A percentile compares a stretch with the other conserved stretches of the same genome.
Evolutionary conservation across 2,329 filamentous ascomycete species (phyloP).

Genomic region (Trichoderma citrinoviride): DNA sequence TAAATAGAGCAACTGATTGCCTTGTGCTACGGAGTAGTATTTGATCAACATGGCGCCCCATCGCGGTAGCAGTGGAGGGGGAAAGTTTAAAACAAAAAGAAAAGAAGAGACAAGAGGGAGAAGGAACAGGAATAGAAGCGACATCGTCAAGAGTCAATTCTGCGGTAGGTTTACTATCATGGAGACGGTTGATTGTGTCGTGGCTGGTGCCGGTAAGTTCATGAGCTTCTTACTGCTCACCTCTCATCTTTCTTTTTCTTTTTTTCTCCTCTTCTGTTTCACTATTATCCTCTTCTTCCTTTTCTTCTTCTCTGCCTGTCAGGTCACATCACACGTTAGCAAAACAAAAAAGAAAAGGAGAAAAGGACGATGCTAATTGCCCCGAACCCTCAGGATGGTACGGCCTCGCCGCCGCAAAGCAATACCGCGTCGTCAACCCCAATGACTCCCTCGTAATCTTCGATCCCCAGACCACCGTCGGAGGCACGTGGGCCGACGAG

Average conservation of each 20-base stretch:
- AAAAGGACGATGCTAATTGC: neutral
- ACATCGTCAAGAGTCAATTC: neutral
- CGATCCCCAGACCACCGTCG: constrained; percentile 56
- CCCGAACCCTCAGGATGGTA: constrained; percentile 34
- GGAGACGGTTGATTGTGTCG: constrained; percentile 47
- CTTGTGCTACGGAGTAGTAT: constrained; percentile 13
- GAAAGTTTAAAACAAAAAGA: neutral
- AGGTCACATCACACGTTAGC: neutral
- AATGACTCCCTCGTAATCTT: constrained; percentile 55
- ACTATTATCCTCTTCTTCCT: too few relatives aligned
- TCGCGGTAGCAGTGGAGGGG: neutral
- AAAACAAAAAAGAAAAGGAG: neutral
- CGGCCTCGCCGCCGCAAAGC: constrained; percentile 61
- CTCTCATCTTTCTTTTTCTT: neutral
- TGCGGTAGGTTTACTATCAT: constrained; percentile 28
- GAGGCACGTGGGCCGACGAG: constrained; percentile 68
- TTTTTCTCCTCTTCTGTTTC: neutral
- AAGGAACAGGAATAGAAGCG: neutral
- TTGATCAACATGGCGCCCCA: constrained; percentile 13
- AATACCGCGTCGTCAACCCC: constrained; percentile 58
- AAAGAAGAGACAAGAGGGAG: neutral
- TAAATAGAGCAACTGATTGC: neutral
- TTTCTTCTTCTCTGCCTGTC: neutral
- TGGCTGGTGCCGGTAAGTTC: constrained; percentile 53
- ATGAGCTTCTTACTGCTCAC: neutral